These are phyloP conservation scores for Heritiera fomes DNA, from an alignment of 345 rosid species.

Conservation along the genomic window DNA sequence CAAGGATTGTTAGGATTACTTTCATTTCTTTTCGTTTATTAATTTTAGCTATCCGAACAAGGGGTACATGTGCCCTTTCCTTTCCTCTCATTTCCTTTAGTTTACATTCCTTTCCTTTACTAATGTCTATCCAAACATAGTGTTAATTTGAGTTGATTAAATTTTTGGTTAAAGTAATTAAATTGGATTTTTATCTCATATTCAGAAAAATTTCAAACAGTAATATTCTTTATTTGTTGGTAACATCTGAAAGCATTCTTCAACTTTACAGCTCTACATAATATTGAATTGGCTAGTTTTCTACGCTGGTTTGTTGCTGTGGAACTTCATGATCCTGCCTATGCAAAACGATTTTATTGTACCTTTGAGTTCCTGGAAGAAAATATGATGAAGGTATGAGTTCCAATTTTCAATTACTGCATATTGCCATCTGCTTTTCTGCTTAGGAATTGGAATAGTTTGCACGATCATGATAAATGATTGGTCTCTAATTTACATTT, in stretches of 20 bases:
- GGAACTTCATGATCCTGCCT: constrained; percentile 84
- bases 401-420: constrained; percentile 9
- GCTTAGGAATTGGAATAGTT: background rate
- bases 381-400: constrained; percentile 68
- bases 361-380: constrained; percentile 80
- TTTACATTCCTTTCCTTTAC: too few relatives aligned
- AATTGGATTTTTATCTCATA: background rate
- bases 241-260: constrained; percentile 33
- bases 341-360: constrained; percentile 74
- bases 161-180: background rate
- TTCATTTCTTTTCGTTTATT: too few relatives aligned
- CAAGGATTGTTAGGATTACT: too few relatives aligned
- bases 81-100: too few relatives aligned
- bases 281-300: constrained; percentile 91
- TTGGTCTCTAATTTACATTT: constrained; percentile 3
- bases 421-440: background rate
- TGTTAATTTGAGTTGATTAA: background rate
- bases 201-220: background rate
- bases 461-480: background rate
- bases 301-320: constrained; percentile 97
- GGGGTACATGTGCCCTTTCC: too few relatives aligned
- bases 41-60: too few relatives aligned
- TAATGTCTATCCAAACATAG: too few relatives aligned
- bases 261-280: constrained; percentile 63
- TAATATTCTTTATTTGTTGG: constrained; percentile 18